A percentile compares a stretch with the other conserved stretches of the same genome.
Conservation (phyloP, 306 rosid genomes). For the Carpinus viminea region DNA sequence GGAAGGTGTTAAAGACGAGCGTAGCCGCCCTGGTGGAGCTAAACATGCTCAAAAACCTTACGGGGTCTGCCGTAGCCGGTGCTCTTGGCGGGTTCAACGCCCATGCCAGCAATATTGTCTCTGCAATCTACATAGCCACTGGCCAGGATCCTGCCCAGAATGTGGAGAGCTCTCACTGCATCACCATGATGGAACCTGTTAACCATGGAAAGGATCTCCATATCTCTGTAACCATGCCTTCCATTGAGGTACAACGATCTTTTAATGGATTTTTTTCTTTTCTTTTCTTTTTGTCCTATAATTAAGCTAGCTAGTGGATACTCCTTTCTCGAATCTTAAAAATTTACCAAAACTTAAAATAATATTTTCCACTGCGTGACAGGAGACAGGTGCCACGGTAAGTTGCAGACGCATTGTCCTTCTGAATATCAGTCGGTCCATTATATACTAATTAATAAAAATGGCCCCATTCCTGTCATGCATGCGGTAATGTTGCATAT, state of each 20-base stretch:
- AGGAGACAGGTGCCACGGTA: too few relatives aligned
- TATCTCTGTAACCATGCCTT: constrained; percentile 91
- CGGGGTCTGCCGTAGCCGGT: constrained; percentile 91
- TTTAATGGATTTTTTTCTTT: neutral
- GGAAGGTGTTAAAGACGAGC: constrained; percentile 73
- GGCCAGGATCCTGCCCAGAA: constrained; percentile 98
- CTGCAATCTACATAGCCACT: constrained; percentile 89
- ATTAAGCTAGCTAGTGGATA: too few relatives aligned
- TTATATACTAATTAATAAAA: too few relatives aligned
- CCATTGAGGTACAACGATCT: constrained; percentile 55
- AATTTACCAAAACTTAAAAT: too few relatives aligned
- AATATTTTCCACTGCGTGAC: too few relatives aligned
- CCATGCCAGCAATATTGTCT: constrained; percentile 86
- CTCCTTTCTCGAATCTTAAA: too few relatives aligned
- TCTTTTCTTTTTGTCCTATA: neutral
- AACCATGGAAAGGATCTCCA: constrained; percentile 83
- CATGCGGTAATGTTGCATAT: too few relatives aligned
- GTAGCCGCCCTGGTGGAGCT: constrained; percentile 80
- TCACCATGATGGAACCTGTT: constrained; percentile 91
- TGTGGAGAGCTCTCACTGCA: constrained; percentile 88
- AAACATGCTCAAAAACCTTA: constrained; percentile 89
- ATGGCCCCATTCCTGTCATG: too few relatives aligned
- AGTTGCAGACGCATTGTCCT: too few relatives aligned
- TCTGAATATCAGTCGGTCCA: too few relatives aligned
- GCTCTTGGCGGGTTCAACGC: constrained; percentile 97